These are phyloP conservation scores for Chaetothyriales sp. DNA, from an alignment of 2,329 filamentous ascomycete genomes.

Conservation along the genomic window DNA sequence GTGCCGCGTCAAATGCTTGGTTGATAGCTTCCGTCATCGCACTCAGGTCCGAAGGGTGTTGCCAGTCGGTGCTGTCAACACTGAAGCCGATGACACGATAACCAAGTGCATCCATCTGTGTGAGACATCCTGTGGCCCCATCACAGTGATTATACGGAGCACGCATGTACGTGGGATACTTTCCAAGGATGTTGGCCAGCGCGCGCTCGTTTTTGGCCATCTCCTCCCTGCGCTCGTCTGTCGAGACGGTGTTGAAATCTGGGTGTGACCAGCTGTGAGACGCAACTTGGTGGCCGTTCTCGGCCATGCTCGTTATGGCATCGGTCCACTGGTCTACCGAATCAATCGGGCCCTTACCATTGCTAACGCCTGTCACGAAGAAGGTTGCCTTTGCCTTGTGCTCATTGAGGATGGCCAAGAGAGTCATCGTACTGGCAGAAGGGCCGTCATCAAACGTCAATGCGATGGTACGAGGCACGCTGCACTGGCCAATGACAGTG, in stretches of 20 bases:
- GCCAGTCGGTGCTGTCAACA: constrained; percentile 36
- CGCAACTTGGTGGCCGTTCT: constrained; percentile 37
- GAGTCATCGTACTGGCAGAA: constrained; percentile 45
- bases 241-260: constrained; percentile 29
- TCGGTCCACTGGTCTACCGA: constrained; percentile 25
- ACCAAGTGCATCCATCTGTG: constrained; percentile 32
- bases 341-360: constrained; percentile 32
- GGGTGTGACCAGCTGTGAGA: constrained; percentile 42
- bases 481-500: constrained; percentile 30
- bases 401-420: constrained; percentile 47
- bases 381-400: constrained; percentile 55
- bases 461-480: constrained; percentile 45
- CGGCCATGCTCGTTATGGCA: constrained; percentile 29
- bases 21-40: constrained; percentile 10
- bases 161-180: constrained; percentile 41
- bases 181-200: constrained; percentile 34
- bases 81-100: constrained; percentile 38
- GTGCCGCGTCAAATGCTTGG: neutral
- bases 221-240: constrained; percentile 27
- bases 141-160: constrained; percentile 36
- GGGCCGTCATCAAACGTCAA: constrained; percentile 57
- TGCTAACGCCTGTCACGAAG: constrained; percentile 44
- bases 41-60: constrained; percentile 9
- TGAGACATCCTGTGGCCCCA: constrained; percentile 25
- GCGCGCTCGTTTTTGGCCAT: constrained; percentile 37